phyloP scores from a whole-genome alignment of 305 asterid genomes.

The Fraxinus angustifolia region DNA sequence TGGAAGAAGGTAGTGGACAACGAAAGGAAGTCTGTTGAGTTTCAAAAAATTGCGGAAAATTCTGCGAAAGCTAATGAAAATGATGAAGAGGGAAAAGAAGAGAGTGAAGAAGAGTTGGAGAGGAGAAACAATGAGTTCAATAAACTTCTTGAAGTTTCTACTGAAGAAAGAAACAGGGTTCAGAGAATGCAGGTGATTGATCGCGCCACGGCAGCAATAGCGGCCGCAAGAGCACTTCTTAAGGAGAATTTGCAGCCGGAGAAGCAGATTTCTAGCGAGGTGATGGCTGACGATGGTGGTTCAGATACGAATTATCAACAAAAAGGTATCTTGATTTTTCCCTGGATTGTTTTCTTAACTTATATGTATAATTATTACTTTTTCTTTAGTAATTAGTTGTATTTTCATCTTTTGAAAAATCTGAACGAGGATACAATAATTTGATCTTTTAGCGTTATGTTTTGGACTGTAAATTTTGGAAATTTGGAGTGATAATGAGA shows the following conservation, averaged over 20 bases:
- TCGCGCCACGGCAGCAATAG: constrained; percentile 93
- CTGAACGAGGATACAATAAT: neutral
- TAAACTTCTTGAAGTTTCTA: constrained; percentile 62
- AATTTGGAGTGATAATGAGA: neutral
- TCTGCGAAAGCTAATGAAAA: constrained; percentile 6
- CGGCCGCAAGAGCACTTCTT: constrained; percentile 78
- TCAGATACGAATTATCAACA: constrained; percentile 28
- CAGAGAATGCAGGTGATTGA: constrained; percentile 90
- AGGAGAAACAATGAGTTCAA: constrained; percentile 58
- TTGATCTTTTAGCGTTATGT: neutral
- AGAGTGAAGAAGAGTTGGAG: constrained; percentile 47
- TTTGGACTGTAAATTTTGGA: neutral
- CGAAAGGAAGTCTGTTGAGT: constrained; percentile 56
- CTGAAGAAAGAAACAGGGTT: constrained; percentile 71
- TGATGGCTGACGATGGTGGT: constrained; percentile 20
- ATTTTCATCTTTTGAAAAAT: neutral
- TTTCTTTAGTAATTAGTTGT: too few species aligned
- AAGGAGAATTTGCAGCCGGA: constrained; percentile 43
- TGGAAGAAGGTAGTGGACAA: constrained; percentile 80
- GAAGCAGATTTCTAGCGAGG: constrained; percentile 26
- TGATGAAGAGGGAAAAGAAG: constrained; percentile 21
- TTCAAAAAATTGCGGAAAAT: constrained; percentile 54
- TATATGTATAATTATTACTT: neutral
- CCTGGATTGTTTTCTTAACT: neutral
- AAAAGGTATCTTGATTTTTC: constrained; percentile 34